A percentile compares a stretch with the other conserved stretches of the same genome.
phyloP scores from a whole-genome alignment of 805 yeast genomes.

The Saccharomycopsis lassenensis region DNA sequence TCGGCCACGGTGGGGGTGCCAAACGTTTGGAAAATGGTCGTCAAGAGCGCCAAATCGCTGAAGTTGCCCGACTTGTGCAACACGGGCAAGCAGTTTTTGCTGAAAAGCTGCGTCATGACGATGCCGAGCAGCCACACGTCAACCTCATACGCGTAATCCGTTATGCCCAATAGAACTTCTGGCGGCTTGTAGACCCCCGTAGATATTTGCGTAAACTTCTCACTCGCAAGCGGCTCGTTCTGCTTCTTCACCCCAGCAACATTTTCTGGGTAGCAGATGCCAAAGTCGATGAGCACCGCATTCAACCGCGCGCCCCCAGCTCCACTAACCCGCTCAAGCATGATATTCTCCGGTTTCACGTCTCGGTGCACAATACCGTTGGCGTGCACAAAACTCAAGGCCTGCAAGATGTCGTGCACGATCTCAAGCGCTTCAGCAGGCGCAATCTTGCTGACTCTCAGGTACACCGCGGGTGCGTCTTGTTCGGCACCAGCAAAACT shows the following conservation, averaged over 20 bases:
- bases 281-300: constrained; percentile 51
- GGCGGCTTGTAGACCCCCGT: constrained; percentile 67
- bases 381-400: constrained; percentile 43
- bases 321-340: constrained; percentile 26
- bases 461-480: constrained; percentile 8
- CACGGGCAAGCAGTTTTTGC: constrained; percentile 28
- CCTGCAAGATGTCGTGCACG: constrained; percentile 29
- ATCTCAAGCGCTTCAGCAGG: constrained; percentile 21
- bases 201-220: constrained; percentile 27
- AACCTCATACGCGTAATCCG: constrained; percentile 40
- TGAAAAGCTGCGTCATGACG: constrained; percentile 41
- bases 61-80: constrained; percentile 29
- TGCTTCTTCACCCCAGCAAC: constrained; percentile 20
- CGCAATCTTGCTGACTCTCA: constrained; percentile 8
- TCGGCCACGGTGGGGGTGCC: constrained; percentile 47
- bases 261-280: constrained; percentile 54
- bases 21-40: constrained; percentile 40
- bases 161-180: constrained; percentile 54
- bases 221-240: constrained; percentile 2
- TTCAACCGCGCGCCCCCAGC: constrained; percentile 21
- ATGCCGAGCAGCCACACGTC: constrained; percentile 73
- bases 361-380: constrained; percentile 67
- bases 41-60: constrained; percentile 51
- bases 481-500: constrained; percentile 1
- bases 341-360: constrained; percentile 55